Percentiles rank a stretch among this genome's conserved stretches.
Conservation (phyloP, 192 early-diverging fungal species). For the Entomortierella parvispora region DNA sequence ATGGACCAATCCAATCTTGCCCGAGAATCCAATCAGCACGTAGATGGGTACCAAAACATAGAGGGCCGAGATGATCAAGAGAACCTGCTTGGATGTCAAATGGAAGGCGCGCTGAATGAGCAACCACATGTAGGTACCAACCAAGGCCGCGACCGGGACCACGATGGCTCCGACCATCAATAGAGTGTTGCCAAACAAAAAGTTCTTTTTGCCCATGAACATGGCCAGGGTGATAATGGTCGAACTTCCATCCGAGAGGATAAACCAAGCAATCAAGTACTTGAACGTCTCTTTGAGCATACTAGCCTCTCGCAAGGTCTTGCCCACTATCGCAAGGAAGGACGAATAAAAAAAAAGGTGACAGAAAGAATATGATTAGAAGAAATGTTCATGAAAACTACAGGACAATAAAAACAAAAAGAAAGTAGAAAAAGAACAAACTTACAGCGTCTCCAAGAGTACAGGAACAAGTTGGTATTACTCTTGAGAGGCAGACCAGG, state of each 20-base stretch:
- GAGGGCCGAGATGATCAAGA: slow-evolving; percentile 61
- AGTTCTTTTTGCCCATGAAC: slow-evolving; percentile 65
- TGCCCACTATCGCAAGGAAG: slow-evolving; percentile 16
- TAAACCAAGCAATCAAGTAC: slow-evolving; percentile 77
- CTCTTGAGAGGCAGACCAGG: slow-evolving; percentile 53
- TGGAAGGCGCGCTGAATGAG: slow-evolving; percentile 63
- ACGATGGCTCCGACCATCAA: slow-evolving; percentile 67
- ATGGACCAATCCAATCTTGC: slow-evolving; percentile 62
- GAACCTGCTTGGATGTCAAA: slow-evolving; percentile 59
- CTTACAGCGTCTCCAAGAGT: slow-evolving; percentile 54
- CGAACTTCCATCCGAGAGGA: slow-evolving; percentile 73
- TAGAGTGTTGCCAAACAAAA: slow-evolving; percentile 57
- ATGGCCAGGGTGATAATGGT: slow-evolving; percentile 67
- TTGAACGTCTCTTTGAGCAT: slow-evolving; percentile 65
- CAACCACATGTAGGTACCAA: slow-evolving; percentile 68
- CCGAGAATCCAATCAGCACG: slow-evolving; percentile 69
- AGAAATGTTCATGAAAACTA: slow-evolving; percentile 19
- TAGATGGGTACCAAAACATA: slow-evolving; percentile 67
- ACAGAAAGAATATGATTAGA: slow-evolving; percentile 13
- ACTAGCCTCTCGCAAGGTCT: slow-evolving; percentile 52
- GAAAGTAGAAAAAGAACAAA: too few relatives aligned
- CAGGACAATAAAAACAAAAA: too few relatives aligned
- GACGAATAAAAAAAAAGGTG: background rate
- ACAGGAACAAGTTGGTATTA: slow-evolving; percentile 54
- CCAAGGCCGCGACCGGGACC: slow-evolving; percentile 63